These are phyloP conservation scores for Plasmodium malariae DNA, from an alignment of 169 alveolate species.

Conservation along the genomic window DNA sequence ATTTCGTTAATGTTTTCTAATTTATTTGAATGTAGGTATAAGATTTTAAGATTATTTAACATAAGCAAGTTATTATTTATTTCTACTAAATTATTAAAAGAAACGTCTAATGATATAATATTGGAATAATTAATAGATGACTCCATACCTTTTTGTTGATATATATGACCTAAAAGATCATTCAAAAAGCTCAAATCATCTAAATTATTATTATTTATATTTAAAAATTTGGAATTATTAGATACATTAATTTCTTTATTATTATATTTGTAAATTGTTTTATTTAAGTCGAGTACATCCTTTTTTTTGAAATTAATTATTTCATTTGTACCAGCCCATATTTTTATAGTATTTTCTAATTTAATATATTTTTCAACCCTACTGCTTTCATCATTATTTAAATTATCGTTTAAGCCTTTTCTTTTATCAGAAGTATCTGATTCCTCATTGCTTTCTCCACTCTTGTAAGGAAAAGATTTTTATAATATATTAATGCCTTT, in stretches of 20 bases:
- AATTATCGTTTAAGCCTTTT: conserved; percentile 38
- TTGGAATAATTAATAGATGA: conserved; percentile 18
- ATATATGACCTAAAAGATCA: conserved; percentile 33
- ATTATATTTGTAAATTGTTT: conserved; percentile 54
- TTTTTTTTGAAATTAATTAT: conserved; percentile 37
- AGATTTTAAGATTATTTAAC: conserved; percentile 30
- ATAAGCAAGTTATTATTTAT: conserved; percentile 25
- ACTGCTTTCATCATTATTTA: conserved; percentile 31
- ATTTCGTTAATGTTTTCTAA: conserved; percentile 30
- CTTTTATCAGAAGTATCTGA: conserved; percentile 49
- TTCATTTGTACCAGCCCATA: conserved; percentile 75
- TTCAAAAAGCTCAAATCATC: conserved; percentile 19
- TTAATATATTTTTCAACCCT: conserved; percentile 48
- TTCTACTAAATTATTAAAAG: conserved; percentile 37
- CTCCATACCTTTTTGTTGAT: conserved; percentile 19
- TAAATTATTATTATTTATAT: conserved; percentile 58
- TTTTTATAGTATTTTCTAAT: conserved; percentile 44
- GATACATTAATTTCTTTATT: conserved; percentile 60
- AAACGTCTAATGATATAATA: conserved; percentile 54
- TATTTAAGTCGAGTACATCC: conserved; percentile 35
- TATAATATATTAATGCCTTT: not conserved
- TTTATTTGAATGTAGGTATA: conserved; percentile 65
- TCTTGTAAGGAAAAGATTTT: conserved; percentile 19
- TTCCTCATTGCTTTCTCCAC: conserved; percentile 46
- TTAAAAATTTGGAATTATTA: conserved; percentile 40